Percentiles rank a stretch among this genome's conserved stretches.
These are phyloP conservation scores for Arachnomyces sp. DNA, from an alignment of 2,329 filamentous ascomycete species.

Conservation along the genomic window DNA sequence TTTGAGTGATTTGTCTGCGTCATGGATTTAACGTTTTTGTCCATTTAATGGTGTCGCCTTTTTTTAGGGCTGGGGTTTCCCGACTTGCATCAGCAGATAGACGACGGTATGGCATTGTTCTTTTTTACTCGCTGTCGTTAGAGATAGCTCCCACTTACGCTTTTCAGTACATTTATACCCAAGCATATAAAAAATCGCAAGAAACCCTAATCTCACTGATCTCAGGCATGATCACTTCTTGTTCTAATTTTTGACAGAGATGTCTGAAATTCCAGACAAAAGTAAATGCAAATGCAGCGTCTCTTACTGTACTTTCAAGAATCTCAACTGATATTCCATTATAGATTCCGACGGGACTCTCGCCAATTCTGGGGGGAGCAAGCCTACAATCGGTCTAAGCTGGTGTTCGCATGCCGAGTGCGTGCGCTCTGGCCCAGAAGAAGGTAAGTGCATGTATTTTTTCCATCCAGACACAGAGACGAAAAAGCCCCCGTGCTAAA, in stretches of 20 bases:
- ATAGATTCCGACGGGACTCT: constrained; percentile 1
- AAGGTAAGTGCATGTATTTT: constrained; percentile 2
- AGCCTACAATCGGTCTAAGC: neutral
- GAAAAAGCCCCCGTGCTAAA: neutral
- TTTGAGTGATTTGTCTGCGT: constrained; percentile 38
- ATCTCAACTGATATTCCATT: neutral
- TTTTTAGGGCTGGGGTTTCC: neutral
- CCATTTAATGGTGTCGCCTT: neutral
- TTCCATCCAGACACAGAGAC: neutral
- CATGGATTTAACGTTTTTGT: neutral
- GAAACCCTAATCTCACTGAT: too few species aligned
- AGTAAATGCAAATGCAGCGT: constrained; percentile 1
- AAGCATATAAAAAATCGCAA: too few species aligned
- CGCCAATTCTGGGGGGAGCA: neutral
- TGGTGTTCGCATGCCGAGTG: constrained; percentile 2
- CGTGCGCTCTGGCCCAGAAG: neutral
- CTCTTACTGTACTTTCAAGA: neutral
- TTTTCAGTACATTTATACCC: too few species aligned
- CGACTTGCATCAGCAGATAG: too few species aligned
- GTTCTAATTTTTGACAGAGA: too few species aligned
- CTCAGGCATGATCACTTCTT: too few species aligned
- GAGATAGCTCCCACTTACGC: too few species aligned
- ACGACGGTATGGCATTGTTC: too few species aligned
- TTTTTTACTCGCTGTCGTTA: too few species aligned
- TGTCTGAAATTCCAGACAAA: constrained; percentile 5